Conservation (phyloP, 2,329 filamentous ascomycete species). For the Zymoseptoria pseudotritici region DNA sequence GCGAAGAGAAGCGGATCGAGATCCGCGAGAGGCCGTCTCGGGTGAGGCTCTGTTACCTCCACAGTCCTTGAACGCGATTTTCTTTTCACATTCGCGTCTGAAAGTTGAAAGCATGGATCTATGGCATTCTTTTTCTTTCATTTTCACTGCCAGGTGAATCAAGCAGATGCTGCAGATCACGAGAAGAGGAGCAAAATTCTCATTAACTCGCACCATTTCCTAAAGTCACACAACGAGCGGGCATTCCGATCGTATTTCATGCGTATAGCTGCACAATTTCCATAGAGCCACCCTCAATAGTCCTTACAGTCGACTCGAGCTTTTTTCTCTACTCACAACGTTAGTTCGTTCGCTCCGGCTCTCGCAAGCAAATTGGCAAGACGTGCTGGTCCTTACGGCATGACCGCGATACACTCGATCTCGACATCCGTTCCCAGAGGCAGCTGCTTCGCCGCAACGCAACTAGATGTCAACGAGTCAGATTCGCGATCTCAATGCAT, state of each 20-base stretch:
- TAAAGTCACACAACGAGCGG: background rate
- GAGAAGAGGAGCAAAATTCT: background rate
- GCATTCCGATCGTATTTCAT: background rate
- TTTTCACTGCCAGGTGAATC: background rate
- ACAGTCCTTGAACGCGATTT: background rate
- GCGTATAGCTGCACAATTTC: background rate
- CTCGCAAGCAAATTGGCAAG: background rate
- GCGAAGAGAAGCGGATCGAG: background rate
- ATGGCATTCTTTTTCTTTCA: background rate
- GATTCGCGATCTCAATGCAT: background rate
- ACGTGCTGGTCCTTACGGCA: slow-evolving; percentile 20
- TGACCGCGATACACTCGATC: slow-evolving; percentile 45
- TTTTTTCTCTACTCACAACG: background rate
- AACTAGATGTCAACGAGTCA: slow-evolving; percentile 28
- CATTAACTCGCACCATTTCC: background rate
- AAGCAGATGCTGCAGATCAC: no score
- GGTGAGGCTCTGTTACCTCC: background rate
- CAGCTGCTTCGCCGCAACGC: slow-evolving; percentile 46
- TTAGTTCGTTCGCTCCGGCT: slow-evolving; percentile 1
- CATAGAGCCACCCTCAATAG: background rate
- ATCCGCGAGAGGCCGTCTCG: background rate
- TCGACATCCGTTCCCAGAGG: slow-evolving; percentile 47
- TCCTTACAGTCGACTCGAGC: background rate
- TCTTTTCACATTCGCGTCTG: background rate
- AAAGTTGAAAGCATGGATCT: background rate